A percentile compares a stretch with the other conserved stretches of the same genome.
These are phyloP conservation scores for Eudorina sp. DNA, from an alignment of 139 green algal species.

Conservation along the genomic window DNA sequence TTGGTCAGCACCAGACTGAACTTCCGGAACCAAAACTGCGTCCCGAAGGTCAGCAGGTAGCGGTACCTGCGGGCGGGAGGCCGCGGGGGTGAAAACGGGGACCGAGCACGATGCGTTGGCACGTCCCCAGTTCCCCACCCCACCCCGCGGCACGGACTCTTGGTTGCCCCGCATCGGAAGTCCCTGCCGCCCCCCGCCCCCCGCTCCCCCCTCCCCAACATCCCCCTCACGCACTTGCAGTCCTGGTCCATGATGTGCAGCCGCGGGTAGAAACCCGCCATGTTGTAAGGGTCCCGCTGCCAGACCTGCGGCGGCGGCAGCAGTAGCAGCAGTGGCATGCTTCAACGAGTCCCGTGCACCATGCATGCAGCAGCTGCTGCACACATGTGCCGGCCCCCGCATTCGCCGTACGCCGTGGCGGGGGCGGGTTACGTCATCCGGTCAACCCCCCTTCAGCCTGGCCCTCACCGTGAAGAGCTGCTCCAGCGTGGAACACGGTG, in stretches of 20 bases:
- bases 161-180: too few relatives aligned
- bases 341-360: too few relatives aligned
- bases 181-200: background rate
- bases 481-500: slow-evolving; percentile 63
- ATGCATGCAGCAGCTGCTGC: too few relatives aligned
- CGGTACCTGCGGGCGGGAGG: slow-evolving; percentile 35
- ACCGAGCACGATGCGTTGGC: background rate
- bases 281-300: slow-evolving; percentile 22
- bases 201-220: background rate
- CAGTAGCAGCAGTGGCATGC: background rate
- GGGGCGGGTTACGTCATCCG: too few relatives aligned
- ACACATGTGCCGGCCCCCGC: too few relatives aligned
- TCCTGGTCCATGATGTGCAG: slow-evolving; percentile 41
- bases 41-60: slow-evolving; percentile 55
- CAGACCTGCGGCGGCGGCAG: slow-evolving; percentile 39
- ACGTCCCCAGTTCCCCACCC: background rate
- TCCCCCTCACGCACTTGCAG: slow-evolving; percentile 46
- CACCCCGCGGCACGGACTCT: too few relatives aligned
- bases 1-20: slow-evolving; percentile 78
- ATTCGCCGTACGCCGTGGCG: background rate
- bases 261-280: slow-evolving; percentile 73
- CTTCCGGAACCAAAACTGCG: slow-evolving; percentile 27
- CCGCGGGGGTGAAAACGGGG: background rate
- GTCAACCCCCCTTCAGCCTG: background rate
- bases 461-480: slow-evolving; percentile 60